These are phyloP conservation scores for Leccinellum rugosiceps DNA, from an alignment of 768 basidiomycete species.

Conservation along the genomic window DNA sequence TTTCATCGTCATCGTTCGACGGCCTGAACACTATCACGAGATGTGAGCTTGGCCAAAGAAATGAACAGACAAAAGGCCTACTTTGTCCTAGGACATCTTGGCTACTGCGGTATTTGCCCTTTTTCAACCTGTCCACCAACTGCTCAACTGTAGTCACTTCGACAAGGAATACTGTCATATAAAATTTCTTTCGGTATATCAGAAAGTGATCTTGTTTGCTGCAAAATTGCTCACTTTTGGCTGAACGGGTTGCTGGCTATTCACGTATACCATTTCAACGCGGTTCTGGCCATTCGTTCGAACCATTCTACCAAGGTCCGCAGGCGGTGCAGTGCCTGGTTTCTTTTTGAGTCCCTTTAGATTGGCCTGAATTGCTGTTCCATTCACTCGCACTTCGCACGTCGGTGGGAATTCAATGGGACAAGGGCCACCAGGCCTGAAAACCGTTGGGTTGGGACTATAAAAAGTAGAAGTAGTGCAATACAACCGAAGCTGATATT, in stretches of 20 bases:
- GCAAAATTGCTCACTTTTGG: conserved; percentile 53
- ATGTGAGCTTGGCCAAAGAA: background rate
- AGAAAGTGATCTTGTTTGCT: conserved; percentile 1
- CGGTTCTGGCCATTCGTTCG: conserved; percentile 51
- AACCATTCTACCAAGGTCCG: conserved; percentile 52
- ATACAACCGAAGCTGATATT: conserved; percentile 80
- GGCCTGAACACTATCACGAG: conserved; percentile 51
- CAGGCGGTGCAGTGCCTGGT: conserved; percentile 90
- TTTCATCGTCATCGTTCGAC: conserved; percentile 80
- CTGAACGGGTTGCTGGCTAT: conserved; percentile 74
- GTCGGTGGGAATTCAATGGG: conserved; percentile 89
- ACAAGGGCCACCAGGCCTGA: conserved; percentile 54
- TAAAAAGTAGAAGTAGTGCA: conserved; percentile 85
- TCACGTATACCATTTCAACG: conserved; percentile 87
- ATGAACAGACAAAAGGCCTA: conserved; percentile 35
- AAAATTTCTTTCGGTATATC: conserved; percentile 81
- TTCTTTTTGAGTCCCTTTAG: conserved; percentile 94
- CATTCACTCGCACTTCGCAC: conserved; percentile 88
- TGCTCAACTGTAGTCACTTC: conserved; percentile 69
- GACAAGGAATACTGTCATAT: conserved; percentile 79
- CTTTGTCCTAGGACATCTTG: conserved; percentile 66
- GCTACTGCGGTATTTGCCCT: conserved; percentile 60
- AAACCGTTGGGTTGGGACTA: conserved; percentile 44
- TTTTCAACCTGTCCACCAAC: conserved; percentile 66
- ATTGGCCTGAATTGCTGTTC: conserved; percentile 62